Percentiles rank a stretch among this genome's conserved stretches.
Conservation (phyloP, 352 stramenopile genomes). For the Pythium utonaiense region DNA sequence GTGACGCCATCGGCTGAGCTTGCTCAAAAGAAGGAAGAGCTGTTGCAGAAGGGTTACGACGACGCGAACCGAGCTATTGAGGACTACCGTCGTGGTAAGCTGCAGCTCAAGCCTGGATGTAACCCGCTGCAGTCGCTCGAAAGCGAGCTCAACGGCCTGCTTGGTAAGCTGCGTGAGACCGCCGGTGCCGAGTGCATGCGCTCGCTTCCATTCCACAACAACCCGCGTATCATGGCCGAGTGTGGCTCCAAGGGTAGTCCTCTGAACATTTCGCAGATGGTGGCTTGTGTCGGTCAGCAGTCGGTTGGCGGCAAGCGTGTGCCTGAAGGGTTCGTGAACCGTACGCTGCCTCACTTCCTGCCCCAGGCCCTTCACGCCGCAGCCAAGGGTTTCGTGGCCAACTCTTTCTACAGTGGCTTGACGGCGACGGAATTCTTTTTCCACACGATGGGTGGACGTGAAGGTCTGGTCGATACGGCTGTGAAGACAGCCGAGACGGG, state of each 20-base stretch:
- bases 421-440: constrained; percentile 99
- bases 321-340: constrained; percentile 98
- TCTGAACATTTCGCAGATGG: constrained; percentile 99
- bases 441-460: constrained; percentile 99
- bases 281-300: constrained; percentile 99
- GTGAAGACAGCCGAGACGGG: constrained; percentile 99
- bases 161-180: constrained; percentile 97
- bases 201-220: constrained; percentile 97
- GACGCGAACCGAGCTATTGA: constrained; percentile 90
- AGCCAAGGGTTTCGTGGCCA: constrained; percentile 99
- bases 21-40: constrained; percentile 91
- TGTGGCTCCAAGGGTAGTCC: constrained; percentile 98
- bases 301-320: constrained; percentile 98
- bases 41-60: constrained; percentile 88
- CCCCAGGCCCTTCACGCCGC: constrained; percentile 92
- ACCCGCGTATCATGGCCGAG: constrained; percentile 97
- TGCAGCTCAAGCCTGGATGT: constrained; percentile 96
- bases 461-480: constrained; percentile 99
- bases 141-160: constrained; percentile 97
- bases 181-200: constrained; percentile 98
- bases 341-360: constrained; percentile 97
- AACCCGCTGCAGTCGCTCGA: constrained; percentile 97
- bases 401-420: constrained; percentile 98
- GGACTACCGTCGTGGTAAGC: constrained; percentile 92
- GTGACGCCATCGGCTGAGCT: constrained; percentile 96